Conservation (phyloP, 805 yeast species). For the Candida insectalens region DNA sequence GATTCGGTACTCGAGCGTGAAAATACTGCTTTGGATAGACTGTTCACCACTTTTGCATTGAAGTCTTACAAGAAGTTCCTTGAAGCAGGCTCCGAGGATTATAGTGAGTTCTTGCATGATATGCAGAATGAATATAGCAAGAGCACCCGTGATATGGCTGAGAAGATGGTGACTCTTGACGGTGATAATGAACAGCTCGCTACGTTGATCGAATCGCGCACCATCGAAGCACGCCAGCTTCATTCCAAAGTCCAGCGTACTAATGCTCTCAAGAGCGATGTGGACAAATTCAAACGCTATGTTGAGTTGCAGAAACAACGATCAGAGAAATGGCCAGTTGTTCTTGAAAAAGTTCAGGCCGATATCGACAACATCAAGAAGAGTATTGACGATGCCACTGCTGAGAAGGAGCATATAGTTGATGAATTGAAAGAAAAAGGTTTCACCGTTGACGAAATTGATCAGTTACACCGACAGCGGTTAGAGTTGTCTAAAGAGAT, state of each 20-base stretch:
- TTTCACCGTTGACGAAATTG: slow-evolving; percentile 52
- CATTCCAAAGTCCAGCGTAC: slow-evolving; percentile 46
- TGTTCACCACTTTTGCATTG: slow-evolving; percentile 41
- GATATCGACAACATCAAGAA: slow-evolving; percentile 42
- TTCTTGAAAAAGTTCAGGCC: slow-evolving; percentile 42
- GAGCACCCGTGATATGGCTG: slow-evolving; percentile 38
- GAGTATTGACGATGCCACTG: slow-evolving; percentile 28
- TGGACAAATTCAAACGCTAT: slow-evolving; percentile 61
- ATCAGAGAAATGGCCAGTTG: slow-evolving; percentile 52
- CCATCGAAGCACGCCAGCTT: slow-evolving; percentile 35
- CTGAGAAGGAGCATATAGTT: slow-evolving; percentile 30
- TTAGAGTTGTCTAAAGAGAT: slow-evolving; percentile 46
- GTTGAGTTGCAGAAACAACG: slow-evolving; percentile 58
- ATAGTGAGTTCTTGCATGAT: slow-evolving; percentile 40
- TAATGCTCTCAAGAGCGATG: slow-evolving; percentile 59
- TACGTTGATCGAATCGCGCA: slow-evolving; percentile 29
- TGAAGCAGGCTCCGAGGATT: slow-evolving; percentile 50
- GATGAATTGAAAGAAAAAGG: slow-evolving; percentile 42
- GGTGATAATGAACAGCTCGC: slow-evolving; percentile 31
- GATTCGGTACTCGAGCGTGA: slow-evolving; percentile 18
- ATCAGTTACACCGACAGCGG: slow-evolving; percentile 50
- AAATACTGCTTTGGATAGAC: slow-evolving; percentile 18
- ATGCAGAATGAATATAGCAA: slow-evolving; percentile 46
- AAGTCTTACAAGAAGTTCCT: slow-evolving; percentile 62
- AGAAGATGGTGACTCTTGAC: slow-evolving; percentile 33